Evolutionary conservation across 1,139 yeast genomes (phyloP).

Genomic region (Kodamaea ohmeri): DNA sequence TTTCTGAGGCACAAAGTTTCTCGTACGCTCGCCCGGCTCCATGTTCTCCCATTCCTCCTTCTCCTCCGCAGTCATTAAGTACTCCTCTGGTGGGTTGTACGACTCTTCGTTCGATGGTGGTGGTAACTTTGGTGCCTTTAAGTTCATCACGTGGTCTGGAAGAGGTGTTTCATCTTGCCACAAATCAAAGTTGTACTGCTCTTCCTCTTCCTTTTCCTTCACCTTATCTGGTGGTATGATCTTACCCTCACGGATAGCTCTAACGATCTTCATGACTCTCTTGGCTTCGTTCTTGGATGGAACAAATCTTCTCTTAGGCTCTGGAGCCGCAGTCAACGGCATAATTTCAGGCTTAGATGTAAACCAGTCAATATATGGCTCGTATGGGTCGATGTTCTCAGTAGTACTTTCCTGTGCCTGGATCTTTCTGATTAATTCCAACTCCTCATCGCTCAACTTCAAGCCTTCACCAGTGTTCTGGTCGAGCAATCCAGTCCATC

Average conservation of each 20-base stretch:
- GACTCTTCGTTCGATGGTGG: slow-evolving; percentile 98
- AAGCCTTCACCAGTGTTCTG: slow-evolving; percentile 85
- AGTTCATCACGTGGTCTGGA: slow-evolving; percentile 75
- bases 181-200: slow-evolving; percentile 61
- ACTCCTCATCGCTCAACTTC: slow-evolving; percentile 84
- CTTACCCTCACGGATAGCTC: slow-evolving; percentile 94
- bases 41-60: slow-evolving; percentile 64
- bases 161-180: slow-evolving; percentile 73
- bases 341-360: slow-evolving; percentile 80
- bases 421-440: slow-evolving; percentile 82
- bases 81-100: slow-evolving; percentile 97
- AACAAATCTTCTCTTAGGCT: slow-evolving; percentile 93
- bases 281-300: slow-evolving; percentile 97
- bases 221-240: slow-evolving; percentile 71
- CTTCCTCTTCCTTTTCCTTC: slow-evolving; percentile 52
- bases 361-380: slow-evolving; percentile 94
- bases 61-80: slow-evolving; percentile 78
- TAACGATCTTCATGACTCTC: slow-evolving; percentile 92
- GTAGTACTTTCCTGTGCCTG: slow-evolving; percentile 84
- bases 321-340: slow-evolving; percentile 93
- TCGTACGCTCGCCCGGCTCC: slow-evolving; percentile 77
- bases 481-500: slow-evolving; percentile 97
- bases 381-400: slow-evolving; percentile 81
- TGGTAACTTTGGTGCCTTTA: slow-evolving; percentile 91
- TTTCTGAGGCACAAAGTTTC: slow-evolving; percentile 79